A percentile compares a stretch with the other conserved stretches of the same genome.
Evolutionary conservation across 2,329 filamentous ascomycete species (phyloP).

Genomic region (Septoria linicola): DNA sequence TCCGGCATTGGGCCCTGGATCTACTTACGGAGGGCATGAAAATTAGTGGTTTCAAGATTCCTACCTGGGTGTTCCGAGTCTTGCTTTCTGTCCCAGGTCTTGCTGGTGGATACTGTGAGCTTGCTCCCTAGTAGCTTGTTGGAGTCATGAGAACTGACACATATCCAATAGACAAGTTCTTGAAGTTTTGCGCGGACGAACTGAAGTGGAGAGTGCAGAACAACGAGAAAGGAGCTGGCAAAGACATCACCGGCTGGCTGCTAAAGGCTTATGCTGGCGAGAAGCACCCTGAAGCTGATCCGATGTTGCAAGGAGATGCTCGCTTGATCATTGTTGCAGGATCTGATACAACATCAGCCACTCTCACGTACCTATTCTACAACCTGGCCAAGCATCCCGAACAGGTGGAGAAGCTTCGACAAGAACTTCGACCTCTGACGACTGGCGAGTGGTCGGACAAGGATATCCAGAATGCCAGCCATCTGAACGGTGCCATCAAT

Average conservation of each 20-base stretch:
- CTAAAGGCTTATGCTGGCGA: conserved; percentile 32
- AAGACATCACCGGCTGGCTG: conserved; percentile 36
- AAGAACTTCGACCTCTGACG: conserved; percentile 35
- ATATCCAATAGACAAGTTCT: conserved; percentile 31
- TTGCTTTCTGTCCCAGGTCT: conserved; percentile 38
- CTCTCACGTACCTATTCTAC: conserved; percentile 45
- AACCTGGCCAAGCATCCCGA: conserved; percentile 37
- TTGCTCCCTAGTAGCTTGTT: not conserved
- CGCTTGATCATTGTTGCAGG: conserved; percentile 41
- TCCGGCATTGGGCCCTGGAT: conserved; percentile 40
- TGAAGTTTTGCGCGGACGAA: conserved; percentile 39
- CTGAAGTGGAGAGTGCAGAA: conserved; percentile 37
- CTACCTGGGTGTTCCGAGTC: conserved; percentile 39
- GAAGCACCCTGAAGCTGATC: conserved; percentile 30
- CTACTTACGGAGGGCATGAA: conserved; percentile 40
- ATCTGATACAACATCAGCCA: conserved; percentile 45
- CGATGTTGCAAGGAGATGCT: conserved; percentile 30
- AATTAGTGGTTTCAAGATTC: conserved; percentile 28
- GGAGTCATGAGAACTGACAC: not conserved
- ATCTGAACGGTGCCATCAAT: conserved; percentile 45
- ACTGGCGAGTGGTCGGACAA: conserved; percentile 26
- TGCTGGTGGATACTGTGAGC: conserved; percentile 32
- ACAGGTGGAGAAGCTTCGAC: conserved; percentile 35
- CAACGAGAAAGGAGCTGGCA: conserved; percentile 14
- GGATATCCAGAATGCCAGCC: conserved; percentile 29